Conservation (phyloP, 257 asterid species). For the Gardenia jasminoides region DNA sequence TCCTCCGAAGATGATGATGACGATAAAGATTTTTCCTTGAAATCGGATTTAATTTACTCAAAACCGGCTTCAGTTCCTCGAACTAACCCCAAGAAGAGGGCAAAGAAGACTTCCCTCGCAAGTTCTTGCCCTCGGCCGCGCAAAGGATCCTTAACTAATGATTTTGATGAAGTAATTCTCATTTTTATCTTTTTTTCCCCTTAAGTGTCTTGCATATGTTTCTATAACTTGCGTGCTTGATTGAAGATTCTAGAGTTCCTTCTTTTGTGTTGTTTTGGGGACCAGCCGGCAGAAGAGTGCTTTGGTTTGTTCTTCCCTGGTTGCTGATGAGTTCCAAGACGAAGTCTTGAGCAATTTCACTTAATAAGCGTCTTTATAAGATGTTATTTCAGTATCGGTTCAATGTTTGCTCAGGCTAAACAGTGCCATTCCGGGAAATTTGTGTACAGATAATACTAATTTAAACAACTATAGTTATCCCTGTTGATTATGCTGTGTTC, state of each 20-base stretch:
- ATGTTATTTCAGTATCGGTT: neutral
- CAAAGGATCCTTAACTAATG: slow-evolving; percentile 28
- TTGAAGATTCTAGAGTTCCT: no score
- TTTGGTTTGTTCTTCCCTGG: neutral
- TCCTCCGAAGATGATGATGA: slow-evolving; percentile 58
- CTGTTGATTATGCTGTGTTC: no score
- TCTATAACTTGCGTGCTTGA: no score
- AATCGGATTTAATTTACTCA: slow-evolving; percentile 14
- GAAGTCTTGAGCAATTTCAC: neutral
- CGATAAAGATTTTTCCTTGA: slow-evolving; percentile 24
- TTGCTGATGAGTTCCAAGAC: neutral
- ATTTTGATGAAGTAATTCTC: slow-evolving; percentile 44
- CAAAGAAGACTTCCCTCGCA: slow-evolving; percentile 42
- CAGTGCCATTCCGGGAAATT: neutral
- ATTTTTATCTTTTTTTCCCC: neutral
- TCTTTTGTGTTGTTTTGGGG: no score
- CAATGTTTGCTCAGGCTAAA: neutral
- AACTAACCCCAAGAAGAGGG: slow-evolving; percentile 59
- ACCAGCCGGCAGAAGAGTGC: no score
- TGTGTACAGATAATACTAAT: neutral
- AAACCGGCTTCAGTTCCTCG: slow-evolving; percentile 50
- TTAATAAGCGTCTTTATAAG: neutral
- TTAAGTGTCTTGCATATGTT: no score
- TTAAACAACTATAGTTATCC: no score
- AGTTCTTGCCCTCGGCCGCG: slow-evolving; percentile 37